Conservation (phyloP, 129 eudicot genomes). For the Helichrysum umbraculigerum region DNA sequence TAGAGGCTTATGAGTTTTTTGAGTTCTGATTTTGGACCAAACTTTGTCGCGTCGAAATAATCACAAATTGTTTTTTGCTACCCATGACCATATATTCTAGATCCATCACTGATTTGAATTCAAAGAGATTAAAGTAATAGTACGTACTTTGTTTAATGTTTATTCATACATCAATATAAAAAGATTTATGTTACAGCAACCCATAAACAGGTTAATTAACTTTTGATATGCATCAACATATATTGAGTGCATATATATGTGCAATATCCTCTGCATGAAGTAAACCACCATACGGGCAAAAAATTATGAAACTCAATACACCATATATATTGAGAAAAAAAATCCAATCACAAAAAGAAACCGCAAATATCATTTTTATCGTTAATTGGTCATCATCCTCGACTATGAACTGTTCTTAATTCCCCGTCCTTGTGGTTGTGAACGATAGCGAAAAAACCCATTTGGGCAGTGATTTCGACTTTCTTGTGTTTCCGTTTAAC, state of each 20-base stretch:
- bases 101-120: neutral
- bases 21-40: no score
- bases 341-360: constrained; percentile 10
- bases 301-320: constrained; percentile 27
- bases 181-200: neutral
- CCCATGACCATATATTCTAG: no score
- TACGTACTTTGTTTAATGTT: neutral
- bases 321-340: constrained; percentile 30
- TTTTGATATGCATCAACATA: neutral
- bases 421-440: constrained; percentile 30
- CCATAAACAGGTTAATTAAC: neutral
- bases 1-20: no score
- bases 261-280: constrained; percentile 20
- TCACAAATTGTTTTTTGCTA: no score
- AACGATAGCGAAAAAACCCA: constrained; percentile 85
- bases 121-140: neutral
- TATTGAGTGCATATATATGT: neutral
- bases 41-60: no score
- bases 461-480: constrained; percentile 59
- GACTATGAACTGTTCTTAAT: constrained; percentile 30
- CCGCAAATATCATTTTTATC: neutral
- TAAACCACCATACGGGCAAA: constrained; percentile 7
- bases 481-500: constrained; percentile 38
- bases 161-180: neutral
- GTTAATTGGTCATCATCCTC: neutral